phyloP scores from a whole-genome alignment of 371 early-diverging fungal species.

The Mortierella sp. region DNA sequence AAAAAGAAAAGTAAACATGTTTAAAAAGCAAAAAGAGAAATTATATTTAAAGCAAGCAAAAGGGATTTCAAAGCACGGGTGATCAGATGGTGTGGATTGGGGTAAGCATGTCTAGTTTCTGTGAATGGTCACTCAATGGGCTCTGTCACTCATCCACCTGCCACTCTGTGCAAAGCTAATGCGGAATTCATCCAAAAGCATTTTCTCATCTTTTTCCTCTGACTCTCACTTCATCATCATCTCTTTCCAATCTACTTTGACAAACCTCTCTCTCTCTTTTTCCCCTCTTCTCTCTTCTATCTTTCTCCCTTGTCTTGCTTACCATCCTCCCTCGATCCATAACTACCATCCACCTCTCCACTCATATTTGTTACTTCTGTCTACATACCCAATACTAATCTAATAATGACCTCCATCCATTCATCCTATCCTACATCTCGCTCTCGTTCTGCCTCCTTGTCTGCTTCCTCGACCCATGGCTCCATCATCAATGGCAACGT shows the following conservation, averaged over 20 bases:
- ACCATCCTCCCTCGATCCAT: background rate
- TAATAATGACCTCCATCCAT: slow-evolving; percentile 3
- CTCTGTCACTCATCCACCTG: no score
- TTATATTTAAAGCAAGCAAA: no score
- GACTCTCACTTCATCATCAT: background rate
- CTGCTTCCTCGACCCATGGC: slow-evolving; percentile 21
- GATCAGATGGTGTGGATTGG: background rate
- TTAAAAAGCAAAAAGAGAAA: no score
- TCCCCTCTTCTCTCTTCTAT: background rate
- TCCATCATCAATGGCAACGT: background rate
- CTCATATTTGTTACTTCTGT: background rate
- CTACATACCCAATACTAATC: slow-evolving; percentile 14
- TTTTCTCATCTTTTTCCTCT: slow-evolving; percentile 3
- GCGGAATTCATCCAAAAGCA: background rate
- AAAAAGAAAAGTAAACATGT: background rate
- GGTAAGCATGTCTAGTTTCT: no score
- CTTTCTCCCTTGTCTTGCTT: background rate
- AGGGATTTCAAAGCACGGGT: no score
- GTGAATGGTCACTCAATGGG: no score
- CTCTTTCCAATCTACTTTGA: background rate
- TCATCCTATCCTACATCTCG: slow-evolving; percentile 19
- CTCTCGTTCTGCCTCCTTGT: slow-evolving; percentile 45
- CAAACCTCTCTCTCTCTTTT: background rate
- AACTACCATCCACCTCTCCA: slow-evolving; percentile 4
- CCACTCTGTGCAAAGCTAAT: background rate